Base-by-base conservation (phyloP, 2,329 filamentous ascomycete species). In the Fonsecaea pedrosoi region DNA sequence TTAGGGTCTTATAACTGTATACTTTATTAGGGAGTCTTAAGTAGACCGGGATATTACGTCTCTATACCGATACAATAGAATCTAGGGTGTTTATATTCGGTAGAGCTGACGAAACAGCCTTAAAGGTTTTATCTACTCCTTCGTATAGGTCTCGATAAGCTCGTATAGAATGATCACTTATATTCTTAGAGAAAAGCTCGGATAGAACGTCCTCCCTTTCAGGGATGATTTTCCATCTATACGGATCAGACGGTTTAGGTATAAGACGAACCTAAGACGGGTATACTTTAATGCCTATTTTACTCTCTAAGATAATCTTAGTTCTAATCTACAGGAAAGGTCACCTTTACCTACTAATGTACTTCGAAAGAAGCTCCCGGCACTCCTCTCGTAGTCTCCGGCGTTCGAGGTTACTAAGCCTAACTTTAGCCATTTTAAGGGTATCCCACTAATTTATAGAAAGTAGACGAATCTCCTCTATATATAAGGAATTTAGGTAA, bases 251-350 rank as follows among this genome's bases (percentile, higher is more conserved):
- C 35, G 35, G 10, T 37, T 37, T 37, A 37, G 35, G 35, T 10
- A 37, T 37, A 37, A 37, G 35, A 37, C 35, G 35, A 37, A 37
- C 35, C 35, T 37, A 10, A 37, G 35, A 37, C 35, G 35, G 35
- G 35, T 37, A 10, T 58, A 58, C 35, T 58, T 40, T 42, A 35
- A 58, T 8, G n/a, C 18, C 15, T 58, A 58, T 58, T 42, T 58
- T 58, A 15, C 32, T 18, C 21, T 42, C n/a, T 21, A 37, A 38
- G 50, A 54, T 32, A 58, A 42, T 37, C 35, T 37, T 37, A 37
- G 35, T 37, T 37, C 35, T 37, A 10, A 37, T 37, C 35, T 10
- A 37, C 35, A 37, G 35, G 5, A 37, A 37, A 37, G 35, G 10
- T 37, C 10, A 37, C 35, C n/a, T 37, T 37, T 10, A 37, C 35